Percentiles rank a stretch among this genome's conserved stretches.
Evolutionary conservation across 495 filamentous ascomycete species (phyloP).

Genomic region (Xylaria telfairii): DNA sequence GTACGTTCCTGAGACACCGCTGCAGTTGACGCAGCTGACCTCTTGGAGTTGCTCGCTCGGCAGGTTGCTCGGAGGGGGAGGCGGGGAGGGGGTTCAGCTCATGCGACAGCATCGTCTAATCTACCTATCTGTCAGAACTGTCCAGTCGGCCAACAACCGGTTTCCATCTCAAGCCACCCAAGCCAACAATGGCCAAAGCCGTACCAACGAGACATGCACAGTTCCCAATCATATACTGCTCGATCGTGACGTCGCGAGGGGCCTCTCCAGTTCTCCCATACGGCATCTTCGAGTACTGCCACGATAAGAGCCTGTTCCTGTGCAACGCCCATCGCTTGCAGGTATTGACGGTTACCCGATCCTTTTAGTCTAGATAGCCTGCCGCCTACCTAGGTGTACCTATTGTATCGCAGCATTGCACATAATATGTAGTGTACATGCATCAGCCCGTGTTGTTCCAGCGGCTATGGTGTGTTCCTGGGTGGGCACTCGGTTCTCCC

Average conservation of each 20-base stretch:
- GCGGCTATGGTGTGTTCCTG: conserved; percentile 25
- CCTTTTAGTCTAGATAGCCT: no score
- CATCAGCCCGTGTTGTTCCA: background rate
- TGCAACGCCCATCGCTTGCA: background rate
- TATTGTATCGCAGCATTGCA: background rate
- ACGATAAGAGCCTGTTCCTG: background rate
- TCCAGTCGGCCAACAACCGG: background rate
- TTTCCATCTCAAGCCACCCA: background rate
- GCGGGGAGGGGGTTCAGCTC: background rate
- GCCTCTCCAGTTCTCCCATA: background rate
- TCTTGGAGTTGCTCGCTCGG: background rate
- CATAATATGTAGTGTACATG: background rate
- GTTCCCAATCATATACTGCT: background rate
- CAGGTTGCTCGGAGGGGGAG: no score
- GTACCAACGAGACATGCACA: conserved; percentile 1
- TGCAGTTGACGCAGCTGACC: conserved; percentile 14
- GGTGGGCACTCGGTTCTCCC: conserved; percentile 31
- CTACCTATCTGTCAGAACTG: background rate
- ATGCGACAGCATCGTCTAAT: background rate
- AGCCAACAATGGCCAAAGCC: background rate
- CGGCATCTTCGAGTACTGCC: background rate
- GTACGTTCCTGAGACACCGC: conserved; percentile 4
- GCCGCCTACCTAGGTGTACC: background rate
- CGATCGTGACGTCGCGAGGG: background rate
- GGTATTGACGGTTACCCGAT: background rate